Evolutionary conservation across 148 eudicot genomes (phyloP), one percentile per base, ranked within the genome.

Genomic region (Camellia granthamiana): DNA sequence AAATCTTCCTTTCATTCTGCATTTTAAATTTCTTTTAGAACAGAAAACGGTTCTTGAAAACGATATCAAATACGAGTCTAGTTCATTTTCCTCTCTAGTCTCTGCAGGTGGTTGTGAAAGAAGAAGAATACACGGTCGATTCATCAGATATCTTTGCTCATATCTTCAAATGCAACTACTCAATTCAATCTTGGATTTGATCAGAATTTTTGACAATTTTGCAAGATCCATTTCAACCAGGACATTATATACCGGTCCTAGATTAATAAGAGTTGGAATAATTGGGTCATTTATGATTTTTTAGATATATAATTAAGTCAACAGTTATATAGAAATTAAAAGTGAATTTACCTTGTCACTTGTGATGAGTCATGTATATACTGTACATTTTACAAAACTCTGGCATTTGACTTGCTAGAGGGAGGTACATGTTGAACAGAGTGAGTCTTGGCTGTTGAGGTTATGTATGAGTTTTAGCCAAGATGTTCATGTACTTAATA

Each of bases 171-270:
- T 92, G 91, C 86, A 88, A 85, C 85, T 90, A 91, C 78, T 89
- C 93, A 21, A 86, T 93, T 56, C 99, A 88, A 58, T 92, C 98
- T 54, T 93, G 97, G 99, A 89, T 88, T 70, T 92, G 83, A 88
- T 38, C 44, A 60, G 3, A 9, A 76, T 49, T 13, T 7, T 70
- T 43, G 15, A 66, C 80, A 77, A 60, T 77, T 80, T 81, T 60
- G 74, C 60, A 76, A 76, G 77, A 62, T 76, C 80, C 80, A 41
- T 18, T 76, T 74, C 78, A 49, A 44, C 49, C 72, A 72, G 70
- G 77, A 59, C 38, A 71, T n/a, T n/a, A 3, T n/a, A n/a, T 23
- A 60, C 8, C 7, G 15, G 11, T 3, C 65, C 69, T 43, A 47
- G 76, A 55, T 8, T 79, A 21, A 60, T 47, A 70, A 71, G 67